Conservation (phyloP, 306 rosid genomes). For the Vigna reflexopilosa region DNA sequence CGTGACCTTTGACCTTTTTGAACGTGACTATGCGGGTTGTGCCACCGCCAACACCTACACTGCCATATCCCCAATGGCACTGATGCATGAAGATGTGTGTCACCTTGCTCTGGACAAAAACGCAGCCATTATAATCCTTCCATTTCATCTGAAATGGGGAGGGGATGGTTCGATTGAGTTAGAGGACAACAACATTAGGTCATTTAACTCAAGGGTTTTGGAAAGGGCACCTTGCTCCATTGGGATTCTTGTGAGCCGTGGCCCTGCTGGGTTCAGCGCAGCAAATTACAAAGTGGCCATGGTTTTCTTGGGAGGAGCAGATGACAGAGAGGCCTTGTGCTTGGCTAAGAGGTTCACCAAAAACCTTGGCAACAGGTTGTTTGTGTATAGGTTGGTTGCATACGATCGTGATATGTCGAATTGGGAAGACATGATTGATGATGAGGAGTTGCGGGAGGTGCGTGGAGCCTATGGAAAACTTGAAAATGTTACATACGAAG, state of each 20-base stretch:
- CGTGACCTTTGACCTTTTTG: slow-evolving; percentile 43
- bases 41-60: slow-evolving; percentile 46
- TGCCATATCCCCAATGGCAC: slow-evolving; percentile 46
- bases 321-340: slow-evolving; percentile 60
- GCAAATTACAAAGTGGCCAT: slow-evolving; percentile 31
- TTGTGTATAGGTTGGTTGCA: slow-evolving; percentile 40
- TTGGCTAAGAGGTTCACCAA: slow-evolving; percentile 50
- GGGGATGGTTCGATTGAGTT: slow-evolving; percentile 47
- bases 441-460: slow-evolving; percentile 44
- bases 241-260: slow-evolving; percentile 52
- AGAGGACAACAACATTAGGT: slow-evolving; percentile 42
- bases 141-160: slow-evolving; percentile 58
- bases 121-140: slow-evolving; percentile 51
- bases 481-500: slow-evolving; percentile 42
- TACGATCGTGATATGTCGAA: neutral
- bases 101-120: slow-evolving; percentile 53
- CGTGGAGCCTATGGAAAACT: slow-evolving; percentile 19
- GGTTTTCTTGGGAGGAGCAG: slow-evolving; percentile 60
- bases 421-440: slow-evolving; percentile 52
- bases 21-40: slow-evolving; percentile 34
- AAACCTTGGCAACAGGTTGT: slow-evolving; percentile 30
- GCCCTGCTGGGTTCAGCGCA: neutral
- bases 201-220: slow-evolving; percentile 49
- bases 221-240: slow-evolving; percentile 59
- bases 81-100: slow-evolving; percentile 59